These are phyloP conservation scores for Solanum chilense DNA, from an alignment of 257 asterid genomes.

Conservation along the genomic window DNA sequence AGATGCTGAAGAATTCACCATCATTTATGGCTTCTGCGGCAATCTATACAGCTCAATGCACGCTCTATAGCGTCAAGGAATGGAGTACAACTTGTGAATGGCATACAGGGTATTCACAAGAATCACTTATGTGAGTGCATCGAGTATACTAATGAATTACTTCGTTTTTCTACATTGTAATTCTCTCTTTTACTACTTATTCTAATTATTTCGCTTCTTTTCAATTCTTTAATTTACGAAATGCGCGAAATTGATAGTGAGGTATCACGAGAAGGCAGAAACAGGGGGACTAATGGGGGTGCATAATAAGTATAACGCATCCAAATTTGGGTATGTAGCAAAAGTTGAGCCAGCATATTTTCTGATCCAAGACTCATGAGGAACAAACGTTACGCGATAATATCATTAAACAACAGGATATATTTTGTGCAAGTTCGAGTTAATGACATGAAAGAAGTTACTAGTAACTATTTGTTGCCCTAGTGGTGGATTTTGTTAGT, in stretches of 20 bases:
- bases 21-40: conserved; percentile 72
- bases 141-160: not conserved
- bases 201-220: not conserved
- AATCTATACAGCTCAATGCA: conserved; percentile 62
- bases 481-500: not conserved
- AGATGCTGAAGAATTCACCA: conserved; percentile 64
- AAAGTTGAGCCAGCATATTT: conserved; percentile 56
- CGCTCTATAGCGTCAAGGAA: conserved; percentile 40
- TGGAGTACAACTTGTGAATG: conserved; percentile 87
- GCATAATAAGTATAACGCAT: conserved; percentile 60
- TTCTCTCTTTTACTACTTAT: not conserved
- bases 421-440: not conserved
- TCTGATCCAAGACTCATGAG: conserved; percentile 17
- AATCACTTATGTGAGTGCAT: conserved; percentile 58
- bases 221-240: conserved; percentile 37
- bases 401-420: not conserved
- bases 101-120: conserved; percentile 63
- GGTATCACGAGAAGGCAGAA: conserved; percentile 48
- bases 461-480: not conserved
- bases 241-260: conserved; percentile 46
- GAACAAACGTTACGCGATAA: not conserved
- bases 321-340: conserved; percentile 59
- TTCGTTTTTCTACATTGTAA: not conserved
- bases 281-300: conserved; percentile 60
- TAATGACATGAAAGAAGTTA: not conserved